Base-by-base conservation (phyloP, 129 eudicot genomes). In the Chrysanthemum makinoi region DNA sequence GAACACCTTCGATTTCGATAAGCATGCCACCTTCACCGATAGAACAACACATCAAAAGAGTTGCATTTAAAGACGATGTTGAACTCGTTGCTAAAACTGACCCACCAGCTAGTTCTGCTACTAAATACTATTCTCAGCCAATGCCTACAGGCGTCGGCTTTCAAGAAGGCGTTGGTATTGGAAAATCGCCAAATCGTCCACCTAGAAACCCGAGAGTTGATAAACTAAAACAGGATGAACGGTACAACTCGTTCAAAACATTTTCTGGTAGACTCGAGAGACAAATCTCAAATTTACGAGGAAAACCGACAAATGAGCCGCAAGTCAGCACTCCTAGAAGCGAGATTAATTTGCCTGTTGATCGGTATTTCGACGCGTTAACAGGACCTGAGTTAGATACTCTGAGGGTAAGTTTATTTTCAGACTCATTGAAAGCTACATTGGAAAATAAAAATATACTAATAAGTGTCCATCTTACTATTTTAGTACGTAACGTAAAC, bases 381-480 rank as follows among this genome's bases (percentile, higher is more conserved):
- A 86, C 83, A 62, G 95, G 97, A 66, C 97, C 97, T 0, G 97
- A 91, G 67, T 53, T 91, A 76, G 97, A 91, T 62, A 85, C 95
- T 2, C 83, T 91, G 7, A 70, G 87, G 86, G 97, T 87, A 85
- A 43, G 19, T 16, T 57, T 19, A 3, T 57, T 57, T 57, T 19
- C 4, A 2, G 17, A 15, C 19, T 52, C 5, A 52, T 15, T 15
- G n/a, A 52, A 52, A 52, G 8, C n/a, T 52, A 15, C n/a, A 52
- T 13, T 13, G 19, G 7, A 0, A 52, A 52, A 13, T 15, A 15
- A 15, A 6, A 51, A 51, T 11, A 50, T 35, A 4, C 0, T 5
- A 35, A 6, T 5, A 5, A 0, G 10, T 39, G 46, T 39, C 46
- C 46, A 39, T 6, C 46, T 39, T 39, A 39, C 46, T 39, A 6